These are phyloP conservation scores for Dothistroma pini DNA, from an alignment of 2,329 filamentous ascomycete genomes.

Conservation along the genomic window DNA sequence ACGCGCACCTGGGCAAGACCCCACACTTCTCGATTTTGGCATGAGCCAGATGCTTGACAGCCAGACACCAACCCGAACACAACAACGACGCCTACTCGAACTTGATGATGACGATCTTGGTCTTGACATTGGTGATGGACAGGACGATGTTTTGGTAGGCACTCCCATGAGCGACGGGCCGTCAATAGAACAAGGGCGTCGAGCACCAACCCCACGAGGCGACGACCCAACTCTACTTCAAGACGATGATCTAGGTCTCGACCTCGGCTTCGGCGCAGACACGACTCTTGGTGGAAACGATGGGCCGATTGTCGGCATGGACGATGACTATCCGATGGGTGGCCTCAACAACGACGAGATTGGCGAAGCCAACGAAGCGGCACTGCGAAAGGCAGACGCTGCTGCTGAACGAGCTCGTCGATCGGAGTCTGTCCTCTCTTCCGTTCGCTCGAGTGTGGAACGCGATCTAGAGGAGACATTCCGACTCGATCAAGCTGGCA, in stretches of 20 bases:
- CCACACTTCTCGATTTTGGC: conserved; percentile 52
- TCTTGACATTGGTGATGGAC: conserved; percentile 61
- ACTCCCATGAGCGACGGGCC: conserved; percentile 28
- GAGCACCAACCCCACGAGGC: conserved; percentile 61
- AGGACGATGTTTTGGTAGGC: conserved; percentile 36
- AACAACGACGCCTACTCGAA: conserved; percentile 26
- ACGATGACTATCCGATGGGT: conserved; percentile 44
- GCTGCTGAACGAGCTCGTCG: conserved; percentile 38
- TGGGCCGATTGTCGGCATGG: conserved; percentile 24
- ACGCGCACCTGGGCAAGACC: conserved; percentile 37
- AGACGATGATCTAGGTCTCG: conserved; percentile 53
- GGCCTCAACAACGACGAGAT: conserved; percentile 38
- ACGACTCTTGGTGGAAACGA: conserved; percentile 30
- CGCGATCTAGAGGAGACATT: conserved; percentile 64
- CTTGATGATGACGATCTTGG: conserved; percentile 59
- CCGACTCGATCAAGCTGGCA: conserved; percentile 34
- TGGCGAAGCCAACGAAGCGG: conserved; percentile 40
- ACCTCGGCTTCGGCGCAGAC: conserved; percentile 39
- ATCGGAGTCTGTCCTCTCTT: conserved; percentile 54
- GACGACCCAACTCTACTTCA: conserved; percentile 59
- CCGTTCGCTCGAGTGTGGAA: conserved; percentile 49
- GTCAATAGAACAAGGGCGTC: conserved; percentile 86
- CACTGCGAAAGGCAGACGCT: conserved; percentile 43
- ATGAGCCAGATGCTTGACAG: conserved; percentile 69
- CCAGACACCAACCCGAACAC: conserved; percentile 29